Base-by-base conservation (phyloP, 257 asterid genomes). In the Nicotiana attenuata region DNA sequence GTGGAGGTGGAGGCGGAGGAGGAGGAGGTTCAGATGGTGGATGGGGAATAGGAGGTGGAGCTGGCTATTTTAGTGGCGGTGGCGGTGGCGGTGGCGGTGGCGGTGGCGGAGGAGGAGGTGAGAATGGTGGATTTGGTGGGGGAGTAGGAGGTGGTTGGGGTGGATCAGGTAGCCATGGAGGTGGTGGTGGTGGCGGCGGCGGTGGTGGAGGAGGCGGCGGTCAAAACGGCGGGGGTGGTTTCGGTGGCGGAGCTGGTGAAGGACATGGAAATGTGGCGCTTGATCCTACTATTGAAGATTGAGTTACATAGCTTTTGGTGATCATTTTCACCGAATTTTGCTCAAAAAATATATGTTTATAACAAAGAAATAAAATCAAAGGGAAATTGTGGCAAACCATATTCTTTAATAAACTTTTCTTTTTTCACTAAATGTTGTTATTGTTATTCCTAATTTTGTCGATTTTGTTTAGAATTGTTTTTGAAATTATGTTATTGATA, bases 211-310 rank as follows among this genome's bases (percentile, higher is more conserved):
- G 78, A 0, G 78, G 59, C 0, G 78, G 35, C 22, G 59, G 60
- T 71, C 22, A 45, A 71, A 8, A 71, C 14, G 78, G 35, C 33
- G 41, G 79, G 7, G 15, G 8, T 73, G 61, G 79, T 22, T 47
- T 47, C 24, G 79, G 79, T 45, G 61, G 10, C 1, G 79, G 79
- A 45, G 79, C 41, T 50, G 63, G 63, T 75, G 80, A 75, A 75
- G 80, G 80, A 1, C 41, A 15, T 24, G 80, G 63, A 7, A 16
- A 38, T 7, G 61, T n/a, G 63, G 16, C 0, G 1, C 14, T 75
- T 75, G 16, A 50, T 24, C 45, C 63, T 24, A 10, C 2, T 24
- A 10, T 47, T 75, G 63, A 50, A 50, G 5, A 24, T 47, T 24
- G 50, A 45, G n/a, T n/a, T n/a, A n/a, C n/a, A 22, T 22, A 50